Evolutionary conservation across 441 rosid species (phyloP).

Genomic region (Corymbia calophylla): DNA sequence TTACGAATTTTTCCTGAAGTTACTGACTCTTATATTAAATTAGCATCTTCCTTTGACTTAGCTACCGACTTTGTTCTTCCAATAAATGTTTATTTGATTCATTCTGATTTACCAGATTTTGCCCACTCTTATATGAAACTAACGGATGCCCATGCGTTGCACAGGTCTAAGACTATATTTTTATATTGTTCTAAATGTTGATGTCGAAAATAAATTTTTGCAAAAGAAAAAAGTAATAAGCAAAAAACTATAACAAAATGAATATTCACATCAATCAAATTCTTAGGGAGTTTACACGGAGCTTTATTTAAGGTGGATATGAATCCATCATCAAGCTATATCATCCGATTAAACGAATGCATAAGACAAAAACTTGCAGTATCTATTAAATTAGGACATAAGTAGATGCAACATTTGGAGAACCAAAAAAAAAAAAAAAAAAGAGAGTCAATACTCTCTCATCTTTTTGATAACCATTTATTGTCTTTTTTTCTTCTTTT

Average conservation of each 20-base stretch:
- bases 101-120: neutral
- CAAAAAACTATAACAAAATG: too few relatives aligned
- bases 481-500: fast-evolving
- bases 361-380: neutral
- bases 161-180: neutral
- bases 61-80: neutral
- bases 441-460: neutral
- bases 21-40: neutral
- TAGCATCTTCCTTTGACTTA: neutral
- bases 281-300: neutral
- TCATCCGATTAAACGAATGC: neutral
- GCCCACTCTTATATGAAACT: neutral
- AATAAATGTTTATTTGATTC: neutral
- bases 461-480: neutral
- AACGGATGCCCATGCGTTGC: neutral
- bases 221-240: too few relatives aligned
- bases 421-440: neutral
- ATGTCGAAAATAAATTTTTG: too few relatives aligned
- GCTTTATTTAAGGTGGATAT: neutral
- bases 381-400: neutral
- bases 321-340: neutral
- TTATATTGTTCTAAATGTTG: too few relatives aligned
- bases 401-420: neutral
- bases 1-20: too few relatives aligned
- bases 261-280: neutral